Base-by-base conservation (phyloP, 1,284 basidiomycete genomes). In the Vanrija pseudolonga region DNA sequence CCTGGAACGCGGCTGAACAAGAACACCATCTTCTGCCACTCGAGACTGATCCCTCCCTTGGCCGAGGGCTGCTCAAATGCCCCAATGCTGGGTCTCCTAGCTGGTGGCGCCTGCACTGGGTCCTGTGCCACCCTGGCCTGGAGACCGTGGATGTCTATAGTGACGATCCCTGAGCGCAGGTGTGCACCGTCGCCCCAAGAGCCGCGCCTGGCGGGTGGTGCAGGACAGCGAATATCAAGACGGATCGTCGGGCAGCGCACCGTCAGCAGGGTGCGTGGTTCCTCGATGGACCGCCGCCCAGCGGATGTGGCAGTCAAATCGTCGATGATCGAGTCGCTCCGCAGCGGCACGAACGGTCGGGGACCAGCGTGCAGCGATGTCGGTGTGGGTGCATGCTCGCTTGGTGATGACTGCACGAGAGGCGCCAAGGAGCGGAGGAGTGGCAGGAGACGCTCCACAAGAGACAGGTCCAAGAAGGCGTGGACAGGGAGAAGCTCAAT, bases 401-500 rank as follows among this genome's bases (percentile, higher is more conserved):
- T 51, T 5, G 45, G 26, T 0, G 60, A 54, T 0, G 60, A 54
- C 18, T 60, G 59, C n/a, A 68, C 57, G 7, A 56, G 47, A 6
- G 72, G 69, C 0, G 68, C 64, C 24, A 73, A 59, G 15, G 58
- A 59, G 8, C 69, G 59, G 7, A 72, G 60, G 56, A 74, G 52
- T 38, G 66, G 64, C 45, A 69, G 51, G 63, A 80, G 50, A 62
- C 77, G 50, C 71, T 78, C 62, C 77, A 76, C 45, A 73, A 76
- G 62, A 67, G 79, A 82, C n/a, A 89, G 76, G 68, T 93, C 89
- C 28, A 88, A 53, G 66, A 90, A 89, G 14, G 88, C 43, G 65
- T 90, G 89, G 6, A 90, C 63, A 2, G 89, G 85, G 2, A 79
- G 76, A 6, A 87, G 53, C 18, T 76, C 45, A 5, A 69, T 36